Evolutionary conservation across 345 rosid species (phyloP), one percentile per base, ranked within the genome.

Genomic region (Bruguiera gymnorhiza): DNA sequence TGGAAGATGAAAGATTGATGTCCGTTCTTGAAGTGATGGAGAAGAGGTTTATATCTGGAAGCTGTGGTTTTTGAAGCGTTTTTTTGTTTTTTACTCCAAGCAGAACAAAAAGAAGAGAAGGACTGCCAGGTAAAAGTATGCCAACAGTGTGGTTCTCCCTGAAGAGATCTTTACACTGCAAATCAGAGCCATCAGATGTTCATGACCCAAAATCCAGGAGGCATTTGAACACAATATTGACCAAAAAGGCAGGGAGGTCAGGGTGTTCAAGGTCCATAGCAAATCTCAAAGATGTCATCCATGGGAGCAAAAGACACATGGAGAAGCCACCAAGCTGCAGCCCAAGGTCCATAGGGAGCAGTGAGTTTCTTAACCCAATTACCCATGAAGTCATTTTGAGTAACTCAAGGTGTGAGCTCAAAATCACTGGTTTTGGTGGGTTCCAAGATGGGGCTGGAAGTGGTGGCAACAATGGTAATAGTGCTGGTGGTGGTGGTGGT

Each of bases 181-280:
- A 79, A 67, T 76, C 85, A 58, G 83, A 76, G 74, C 85, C 85
- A 59, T 74, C 83, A 34, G 85, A 82, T n/a, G 85, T 82, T 60
- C 79, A 82, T 71, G 73, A 79, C 75, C 85, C 85, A 46, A 82
- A 65, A 67, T 30, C 85, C 15, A 85, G 80, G 16, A 86, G 82
- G 79, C 86, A 83, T 54, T 81, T 77, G 83, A 76, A 82, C 68
- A 80, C 83, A 52, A 84, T 82, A 81, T 84, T 80, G 83, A 88
- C 88, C 43, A 86, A 84, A 71, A 91, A 80, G 83, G 70, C 78
- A 48, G 92, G 96, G 0, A 83, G 97, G 84, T 91, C 98, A 31
- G 98, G 97, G 10, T 95, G 99, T 71, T 95, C 99, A 50, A 89
- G 99, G 89, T 95, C 99, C 2, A 95, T 95, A 80, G 92, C 99